These are phyloP conservation scores for Pseudoscleropodium purum DNA, from an alignment of 225 moss, liverwort and hornwort genomes.

Conservation along the genomic window DNA sequence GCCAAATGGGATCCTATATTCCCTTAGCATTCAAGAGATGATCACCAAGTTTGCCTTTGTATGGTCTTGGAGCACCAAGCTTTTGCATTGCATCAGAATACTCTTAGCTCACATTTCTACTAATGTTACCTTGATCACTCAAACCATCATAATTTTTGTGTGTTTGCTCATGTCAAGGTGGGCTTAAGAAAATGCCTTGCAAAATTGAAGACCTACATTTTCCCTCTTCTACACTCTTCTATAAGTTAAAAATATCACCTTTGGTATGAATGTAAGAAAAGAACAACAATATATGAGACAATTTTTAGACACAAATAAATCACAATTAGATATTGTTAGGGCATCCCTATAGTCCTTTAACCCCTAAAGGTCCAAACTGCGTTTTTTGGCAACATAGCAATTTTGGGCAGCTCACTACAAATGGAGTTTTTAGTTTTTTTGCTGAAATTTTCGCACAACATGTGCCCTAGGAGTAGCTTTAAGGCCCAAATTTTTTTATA, in stretches of 20 bases:
- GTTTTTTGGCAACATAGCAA: too few relatives aligned
- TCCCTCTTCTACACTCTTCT: accelerated
- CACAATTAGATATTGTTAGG: accelerated
- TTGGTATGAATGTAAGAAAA: background rate
- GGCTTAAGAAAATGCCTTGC: background rate
- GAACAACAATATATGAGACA: background rate
- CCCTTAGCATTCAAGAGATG: background rate
- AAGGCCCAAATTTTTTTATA: too few relatives aligned
- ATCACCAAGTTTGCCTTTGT: background rate
- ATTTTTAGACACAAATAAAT: background rate
- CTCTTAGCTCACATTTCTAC: background rate
- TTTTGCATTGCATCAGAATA: background rate
- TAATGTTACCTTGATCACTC: background rate
- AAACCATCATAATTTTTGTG: background rate
- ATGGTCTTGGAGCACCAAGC: background rate
- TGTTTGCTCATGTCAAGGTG: background rate
- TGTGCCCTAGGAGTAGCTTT: too few relatives aligned
- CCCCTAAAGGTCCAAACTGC: too few relatives aligned
- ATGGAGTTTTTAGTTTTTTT: too few relatives aligned
- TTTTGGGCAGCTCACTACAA: too few relatives aligned
- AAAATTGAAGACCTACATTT: background rate
- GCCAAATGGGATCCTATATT: background rate
- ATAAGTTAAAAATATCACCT: background rate
- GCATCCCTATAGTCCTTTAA: too few relatives aligned
- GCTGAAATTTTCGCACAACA: too few relatives aligned